These are phyloP conservation scores for Phialophora chinensis DNA, from an alignment of 2,329 filamentous ascomycete genomes.

Conservation along the genomic window DNA sequence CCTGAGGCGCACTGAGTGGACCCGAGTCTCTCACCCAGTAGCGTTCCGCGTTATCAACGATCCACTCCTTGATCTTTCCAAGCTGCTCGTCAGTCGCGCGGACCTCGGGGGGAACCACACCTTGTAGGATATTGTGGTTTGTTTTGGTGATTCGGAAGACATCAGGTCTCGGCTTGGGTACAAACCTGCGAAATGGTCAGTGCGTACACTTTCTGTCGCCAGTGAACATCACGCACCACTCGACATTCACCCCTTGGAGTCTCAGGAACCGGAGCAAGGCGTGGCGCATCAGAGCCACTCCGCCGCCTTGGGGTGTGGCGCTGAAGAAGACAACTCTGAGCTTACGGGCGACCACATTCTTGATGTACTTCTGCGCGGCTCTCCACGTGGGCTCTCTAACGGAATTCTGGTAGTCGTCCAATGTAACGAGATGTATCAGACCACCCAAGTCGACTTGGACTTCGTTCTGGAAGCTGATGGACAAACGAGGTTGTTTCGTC, in stretches of 20 bases:
- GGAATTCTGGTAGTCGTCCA: conserved; percentile 65
- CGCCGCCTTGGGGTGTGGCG: conserved; percentile 79
- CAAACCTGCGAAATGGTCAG: conserved; percentile 56
- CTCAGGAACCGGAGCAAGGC: conserved; percentile 74
- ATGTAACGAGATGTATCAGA: conserved; percentile 64
- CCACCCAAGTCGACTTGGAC: conserved; percentile 74
- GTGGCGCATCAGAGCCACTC: conserved; percentile 82
- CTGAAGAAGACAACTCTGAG: conserved; percentile 79
- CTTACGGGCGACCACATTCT: conserved; percentile 67
- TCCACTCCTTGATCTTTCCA: conserved; percentile 71
- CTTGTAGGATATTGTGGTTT: conserved; percentile 87
- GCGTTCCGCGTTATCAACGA: conserved; percentile 71
- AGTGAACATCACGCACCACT: conserved; percentile 66
- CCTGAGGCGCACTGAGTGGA: conserved; percentile 66
- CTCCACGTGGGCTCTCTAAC: conserved; percentile 69
- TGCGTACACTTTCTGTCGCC: neutral
- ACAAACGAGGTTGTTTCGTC: conserved; percentile 69
- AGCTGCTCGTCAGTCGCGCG: conserved; percentile 69
- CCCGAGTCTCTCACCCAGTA: conserved; percentile 75
- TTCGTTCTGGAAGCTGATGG: conserved; percentile 68
- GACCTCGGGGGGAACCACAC: conserved; percentile 70
- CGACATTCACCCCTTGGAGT: conserved; percentile 69
- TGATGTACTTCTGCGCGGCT: conserved; percentile 67
- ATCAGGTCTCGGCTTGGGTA: conserved; percentile 78
- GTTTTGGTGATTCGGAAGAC: conserved; percentile 86